These are phyloP conservation scores for Glycine tomentella DNA, from an alignment of 306 rosid genomes.

Conservation along the genomic window DNA sequence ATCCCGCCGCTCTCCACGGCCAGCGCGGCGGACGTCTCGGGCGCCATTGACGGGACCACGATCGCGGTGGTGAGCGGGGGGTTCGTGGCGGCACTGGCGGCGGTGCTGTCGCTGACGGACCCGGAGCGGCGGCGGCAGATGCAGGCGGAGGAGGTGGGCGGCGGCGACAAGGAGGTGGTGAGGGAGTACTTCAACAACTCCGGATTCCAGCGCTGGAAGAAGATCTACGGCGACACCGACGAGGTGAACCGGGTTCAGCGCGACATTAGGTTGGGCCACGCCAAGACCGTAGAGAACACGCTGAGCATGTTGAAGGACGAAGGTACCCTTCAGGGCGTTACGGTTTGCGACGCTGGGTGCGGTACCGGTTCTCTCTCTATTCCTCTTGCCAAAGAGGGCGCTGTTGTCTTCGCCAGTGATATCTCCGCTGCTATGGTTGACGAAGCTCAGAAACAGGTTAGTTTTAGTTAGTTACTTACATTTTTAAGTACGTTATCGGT, in stretches of 20 bases:
- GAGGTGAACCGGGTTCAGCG: slow-evolving; percentile 87
- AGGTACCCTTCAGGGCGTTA: slow-evolving; percentile 66
- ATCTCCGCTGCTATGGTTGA: slow-evolving; percentile 94
- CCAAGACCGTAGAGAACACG: slow-evolving; percentile 87
- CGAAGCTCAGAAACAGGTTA: slow-evolving; percentile 83
- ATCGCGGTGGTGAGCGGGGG: slow-evolving; percentile 79
- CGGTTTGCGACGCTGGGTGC: slow-evolving; percentile 93
- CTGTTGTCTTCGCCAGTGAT: slow-evolving; percentile 71
- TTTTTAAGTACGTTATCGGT: no score
- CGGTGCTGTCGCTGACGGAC: slow-evolving; percentile 75
- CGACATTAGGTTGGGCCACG: slow-evolving; percentile 83
- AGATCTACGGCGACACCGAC: slow-evolving; percentile 90
- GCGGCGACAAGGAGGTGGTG: slow-evolving; percentile 92
- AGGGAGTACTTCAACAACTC: slow-evolving; percentile 89
- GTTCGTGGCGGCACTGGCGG: slow-evolving; percentile 76
- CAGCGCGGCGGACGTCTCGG: slow-evolving; percentile 61
- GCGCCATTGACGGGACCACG: slow-evolving; percentile 69
- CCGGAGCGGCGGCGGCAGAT: slow-evolving; percentile 76
- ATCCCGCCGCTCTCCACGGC: slow-evolving; percentile 69
- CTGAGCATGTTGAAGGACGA: slow-evolving; percentile 75
- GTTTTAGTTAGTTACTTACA: no score
- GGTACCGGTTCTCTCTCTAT: slow-evolving; percentile 89
- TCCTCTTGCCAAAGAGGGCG: slow-evolving; percentile 90
- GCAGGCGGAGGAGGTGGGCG: slow-evolving; percentile 97
- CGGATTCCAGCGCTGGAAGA: slow-evolving; percentile 95